phyloP scores from a whole-genome alignment of 2,329 filamentous ascomycete genomes.

The Dendrostoma leiphaemia region DNA sequence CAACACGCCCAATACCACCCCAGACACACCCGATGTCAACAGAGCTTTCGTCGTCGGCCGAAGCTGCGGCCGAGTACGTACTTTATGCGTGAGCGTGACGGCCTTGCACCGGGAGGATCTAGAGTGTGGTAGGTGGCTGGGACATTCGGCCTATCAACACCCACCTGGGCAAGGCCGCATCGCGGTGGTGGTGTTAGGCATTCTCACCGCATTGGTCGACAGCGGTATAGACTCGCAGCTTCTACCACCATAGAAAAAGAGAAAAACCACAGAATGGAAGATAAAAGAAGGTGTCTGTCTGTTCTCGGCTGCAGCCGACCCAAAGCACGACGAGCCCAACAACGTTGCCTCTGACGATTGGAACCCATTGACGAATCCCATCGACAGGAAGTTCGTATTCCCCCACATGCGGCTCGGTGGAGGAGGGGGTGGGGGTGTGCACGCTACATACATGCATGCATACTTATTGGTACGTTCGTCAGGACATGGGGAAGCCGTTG shows the following conservation, averaged over 20 bases:
- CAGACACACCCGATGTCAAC: no score
- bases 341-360: no score
- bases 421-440: not conserved
- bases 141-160: not conserved
- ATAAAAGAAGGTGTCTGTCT: not conserved
- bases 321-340: not conserved
- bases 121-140: not conserved
- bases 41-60: no score
- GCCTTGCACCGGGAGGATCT: not conserved
- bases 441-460: not conserved
- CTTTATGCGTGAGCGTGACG: not conserved
- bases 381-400: not conserved
- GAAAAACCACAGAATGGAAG: not conserved
- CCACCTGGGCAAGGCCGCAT: no score
- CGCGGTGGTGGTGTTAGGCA: not conserved
- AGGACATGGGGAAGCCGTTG: no score
- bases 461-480: no score
- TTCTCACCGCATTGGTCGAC: not conserved
- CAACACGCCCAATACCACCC: not conserved
- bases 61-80: no score
- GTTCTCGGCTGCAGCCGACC: not conserved
- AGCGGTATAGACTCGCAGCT: not conserved
- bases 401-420: not conserved
- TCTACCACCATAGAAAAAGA: no score
- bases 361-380: not conserved